A percentile compares a stretch with the other conserved stretches of the same genome.
Conservation (phyloP, 1,139 yeast genomes). For the Blastobotrys petasosporus region DNA sequence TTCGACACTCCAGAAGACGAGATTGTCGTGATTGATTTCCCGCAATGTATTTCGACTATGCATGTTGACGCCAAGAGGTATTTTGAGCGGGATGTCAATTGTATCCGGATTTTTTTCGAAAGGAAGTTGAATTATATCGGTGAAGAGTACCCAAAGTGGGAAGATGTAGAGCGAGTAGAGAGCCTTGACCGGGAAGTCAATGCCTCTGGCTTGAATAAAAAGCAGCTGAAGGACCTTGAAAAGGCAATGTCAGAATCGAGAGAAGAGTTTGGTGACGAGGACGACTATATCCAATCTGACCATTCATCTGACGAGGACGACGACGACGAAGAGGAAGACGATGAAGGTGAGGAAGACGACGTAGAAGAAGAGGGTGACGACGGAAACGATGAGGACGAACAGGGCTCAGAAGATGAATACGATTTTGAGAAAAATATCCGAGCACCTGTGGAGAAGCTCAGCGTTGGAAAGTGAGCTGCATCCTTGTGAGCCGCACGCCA, state of each 20-base stretch:
- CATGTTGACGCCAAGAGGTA: constrained; percentile 84
- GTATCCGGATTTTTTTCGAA: constrained; percentile 75
- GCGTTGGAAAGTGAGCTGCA: too few relatives aligned
- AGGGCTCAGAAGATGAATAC: constrained; percentile 33
- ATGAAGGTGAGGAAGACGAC: constrained; percentile 21
- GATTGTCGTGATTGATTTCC: constrained; percentile 92
- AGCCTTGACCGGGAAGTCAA: constrained; percentile 75
- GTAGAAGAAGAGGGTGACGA: constrained; percentile 22
- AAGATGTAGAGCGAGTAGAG: constrained; percentile 62
- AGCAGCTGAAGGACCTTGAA: constrained; percentile 67
- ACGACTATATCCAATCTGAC: constrained; percentile 35
- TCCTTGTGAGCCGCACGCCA: too few relatives aligned
- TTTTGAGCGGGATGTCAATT: constrained; percentile 87
- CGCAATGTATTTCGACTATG: constrained; percentile 92
- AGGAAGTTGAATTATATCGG: constrained; percentile 74
- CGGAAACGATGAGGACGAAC: constrained; percentile 39
- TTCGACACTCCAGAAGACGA: constrained; percentile 48
- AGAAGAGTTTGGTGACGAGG: constrained; percentile 31
- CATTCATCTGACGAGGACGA: constrained; percentile 34
- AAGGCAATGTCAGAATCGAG: constrained; percentile 53
- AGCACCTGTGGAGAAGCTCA: neutral
- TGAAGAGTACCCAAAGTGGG: constrained; percentile 73
- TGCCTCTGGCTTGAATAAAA: constrained; percentile 87
- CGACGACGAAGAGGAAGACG: constrained; percentile 23
- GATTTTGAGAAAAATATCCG: neutral